phyloP scores from a whole-genome alignment of 1,139 yeast genomes.

The Candida sojae region DNA sequence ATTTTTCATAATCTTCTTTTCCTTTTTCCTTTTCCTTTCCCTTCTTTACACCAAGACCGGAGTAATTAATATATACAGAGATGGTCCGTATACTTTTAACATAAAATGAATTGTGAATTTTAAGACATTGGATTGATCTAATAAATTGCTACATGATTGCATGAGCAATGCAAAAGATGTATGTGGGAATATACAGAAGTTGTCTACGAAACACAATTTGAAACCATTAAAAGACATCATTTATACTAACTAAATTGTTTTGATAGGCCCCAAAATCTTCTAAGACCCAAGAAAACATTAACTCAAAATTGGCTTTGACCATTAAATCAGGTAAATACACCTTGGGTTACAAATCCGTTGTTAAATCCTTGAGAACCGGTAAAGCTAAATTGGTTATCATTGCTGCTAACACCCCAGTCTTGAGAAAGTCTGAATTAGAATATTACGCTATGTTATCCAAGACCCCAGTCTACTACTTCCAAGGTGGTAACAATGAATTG shows the following conservation, averaged over 20 bases:
- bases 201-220: not conserved
- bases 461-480: slow-evolving; percentile 98
- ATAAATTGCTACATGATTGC: too few species aligned
- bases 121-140: too few species aligned
- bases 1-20: slow-evolving; percentile 1
- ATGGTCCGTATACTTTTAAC: slow-evolving; percentile 73
- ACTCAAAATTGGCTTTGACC: slow-evolving; percentile 97
- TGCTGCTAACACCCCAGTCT: slow-evolving; percentile 99
- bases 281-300: slow-evolving; percentile 90
- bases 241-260: slow-evolving; percentile 1
- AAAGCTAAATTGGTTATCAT: slow-evolving; percentile 98
- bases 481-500: slow-evolving; percentile 99
- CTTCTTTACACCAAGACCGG: slow-evolving; percentile 65
- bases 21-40: slow-evolving; percentile 8
- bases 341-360: slow-evolving; percentile 99
- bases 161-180: not conserved
- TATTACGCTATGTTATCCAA: slow-evolving; percentile 99
- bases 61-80: slow-evolving; percentile 79
- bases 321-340: slow-evolving; percentile 99
- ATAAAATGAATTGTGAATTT: not conserved
- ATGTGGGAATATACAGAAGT: slow-evolving; percentile 2
- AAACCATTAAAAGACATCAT: not conserved
- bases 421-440: slow-evolving; percentile 99
- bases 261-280: slow-evolving; percentile 86
- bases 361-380: slow-evolving; percentile 98